Evolutionary conservation across 2,329 filamentous ascomycete species (phyloP), one percentile per base, ranked within the genome.

Genomic region (Colletotrichum acutatum): DNA sequence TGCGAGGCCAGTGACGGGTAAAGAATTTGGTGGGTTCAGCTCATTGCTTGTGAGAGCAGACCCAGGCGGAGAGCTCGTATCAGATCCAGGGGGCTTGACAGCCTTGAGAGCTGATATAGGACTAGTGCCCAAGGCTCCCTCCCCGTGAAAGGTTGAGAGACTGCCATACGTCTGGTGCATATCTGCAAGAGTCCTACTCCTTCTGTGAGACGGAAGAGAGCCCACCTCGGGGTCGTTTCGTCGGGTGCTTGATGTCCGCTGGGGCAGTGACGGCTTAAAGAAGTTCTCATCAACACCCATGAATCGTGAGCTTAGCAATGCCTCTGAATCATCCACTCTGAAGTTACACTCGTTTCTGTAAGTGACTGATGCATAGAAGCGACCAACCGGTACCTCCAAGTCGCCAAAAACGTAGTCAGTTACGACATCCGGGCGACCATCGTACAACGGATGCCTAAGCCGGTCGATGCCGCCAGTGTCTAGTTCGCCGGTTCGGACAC

Each of bases 261-360:
- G 89, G 6, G 90, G 88, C 22, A 97, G 83, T 1, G 94, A 95
- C 9, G 95, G 95, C 74, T 91, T 91, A 81, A 97, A 97, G 78
- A 94, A 94, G 73, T 94, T 91, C 79, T 98, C 95, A 79, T 98
- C 95, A 49, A 95, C 90, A 16, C 94, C 95, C 90, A 98, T 95
- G 79, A 98, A 98, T 37, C 95, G 92, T 16, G 96, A 98, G 83
- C 95, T 98, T 56, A 98, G 84, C 9, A 98, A 84, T 5, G 95
- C 93, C 82, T 98, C 97, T 0, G 95, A 93, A 82, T 98, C 95
- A 78, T 97, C 96, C 52, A 98, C 91, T 58, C 93, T 91, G 82
- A 99, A 98, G 78, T 93, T 95, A 84, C 94, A 97, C 79, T 97
- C 95, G 71, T 91, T 94, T 75, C 97, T 92, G 83, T 97, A 98